Percentiles rank a stretch among this genome's conserved stretches.
phyloP scores from a whole-genome alignment of 345 rosid species.

The Boechera retrofracta region DNA sequence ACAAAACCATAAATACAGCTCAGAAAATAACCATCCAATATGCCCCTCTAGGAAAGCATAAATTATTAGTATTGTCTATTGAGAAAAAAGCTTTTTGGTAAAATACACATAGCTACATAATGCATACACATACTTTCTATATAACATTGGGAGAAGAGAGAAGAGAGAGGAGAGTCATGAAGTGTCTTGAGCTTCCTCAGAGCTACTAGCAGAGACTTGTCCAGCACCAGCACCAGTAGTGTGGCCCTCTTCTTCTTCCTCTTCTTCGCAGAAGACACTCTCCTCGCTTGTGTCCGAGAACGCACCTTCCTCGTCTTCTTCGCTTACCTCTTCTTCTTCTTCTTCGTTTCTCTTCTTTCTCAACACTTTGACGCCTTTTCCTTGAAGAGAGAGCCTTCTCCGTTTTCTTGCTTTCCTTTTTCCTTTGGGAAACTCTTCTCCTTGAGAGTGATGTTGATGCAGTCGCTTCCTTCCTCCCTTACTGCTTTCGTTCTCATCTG shows the following conservation, averaged over 20 bases:
- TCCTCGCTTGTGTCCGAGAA: slow-evolving; percentile 74
- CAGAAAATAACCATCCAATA: neutral
- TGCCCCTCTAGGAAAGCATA: neutral
- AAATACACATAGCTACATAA: slow-evolving; percentile 39
- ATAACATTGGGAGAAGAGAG: slow-evolving; percentile 22
- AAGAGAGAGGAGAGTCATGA: slow-evolving; percentile 23
- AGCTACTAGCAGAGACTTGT: slow-evolving; percentile 62
- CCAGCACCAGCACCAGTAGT: neutral
- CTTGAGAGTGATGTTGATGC: slow-evolving; percentile 59
- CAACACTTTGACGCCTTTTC: slow-evolving; percentile 74
- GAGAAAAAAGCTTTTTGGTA: slow-evolving; percentile 27
- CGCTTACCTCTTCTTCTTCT: slow-evolving; percentile 44
- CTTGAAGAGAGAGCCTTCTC: slow-evolving; percentile 75
- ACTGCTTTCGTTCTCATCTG: slow-evolving; percentile 68
- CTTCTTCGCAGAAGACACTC: slow-evolving; percentile 80
- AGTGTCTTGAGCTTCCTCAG: slow-evolving; percentile 56
- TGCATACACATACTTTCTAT: slow-evolving; percentile 38
- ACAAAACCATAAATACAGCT: slow-evolving; percentile 2
- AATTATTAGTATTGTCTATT: slow-evolving; percentile 18
- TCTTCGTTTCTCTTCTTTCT: slow-evolving; percentile 63
- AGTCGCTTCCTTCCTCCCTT: slow-evolving; percentile 56
- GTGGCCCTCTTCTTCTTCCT: slow-evolving; percentile 40
- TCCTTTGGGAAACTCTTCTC: slow-evolving; percentile 91
- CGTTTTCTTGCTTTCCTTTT: slow-evolving; percentile 90
- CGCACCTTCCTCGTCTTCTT: slow-evolving; percentile 53